These are phyloP conservation scores for Flammula alnicola DNA, from an alignment of 1,284 basidiomycete genomes.

Conservation along the genomic window DNA sequence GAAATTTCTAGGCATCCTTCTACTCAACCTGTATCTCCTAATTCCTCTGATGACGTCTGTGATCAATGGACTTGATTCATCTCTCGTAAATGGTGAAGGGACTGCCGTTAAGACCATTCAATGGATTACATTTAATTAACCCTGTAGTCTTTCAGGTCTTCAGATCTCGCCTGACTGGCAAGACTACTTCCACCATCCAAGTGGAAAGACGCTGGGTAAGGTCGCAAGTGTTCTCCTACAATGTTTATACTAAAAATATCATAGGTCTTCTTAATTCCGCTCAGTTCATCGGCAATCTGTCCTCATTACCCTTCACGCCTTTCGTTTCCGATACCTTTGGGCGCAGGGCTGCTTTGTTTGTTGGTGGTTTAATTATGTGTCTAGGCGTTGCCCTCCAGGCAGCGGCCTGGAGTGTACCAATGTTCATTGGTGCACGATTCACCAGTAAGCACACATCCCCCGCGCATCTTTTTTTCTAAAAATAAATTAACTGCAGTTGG, in stretches of 20 bases:
- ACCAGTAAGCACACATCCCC: slow-evolving; percentile 45
- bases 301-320: slow-evolving; percentile 64
- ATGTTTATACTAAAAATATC: background rate
- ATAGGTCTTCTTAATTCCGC: slow-evolving; percentile 63
- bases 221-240: background rate
- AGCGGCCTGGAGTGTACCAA: too few relatives aligned
- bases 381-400: too few relatives aligned
- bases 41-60: slow-evolving; percentile 62
- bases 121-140: background rate
- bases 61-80: slow-evolving; percentile 66
- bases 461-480: background rate
- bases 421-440: slow-evolving; percentile 60
- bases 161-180: too few relatives aligned
- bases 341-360: slow-evolving; percentile 56
- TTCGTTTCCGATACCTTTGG: slow-evolving; percentile 60
- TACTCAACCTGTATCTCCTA: slow-evolving; percentile 60
- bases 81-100: slow-evolving; percentile 69
- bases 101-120: too few relatives aligned
- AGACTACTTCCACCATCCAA: too few relatives aligned
- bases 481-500: slow-evolving; percentile 47
- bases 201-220: slow-evolving; percentile 55
- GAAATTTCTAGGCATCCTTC: slow-evolving; percentile 51
- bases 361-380: slow-evolving; percentile 64
- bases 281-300: slow-evolving; percentile 62
- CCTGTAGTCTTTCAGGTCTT: too few relatives aligned